Base-by-base conservation (phyloP, 169 alveolate genomes). In the Cryptosporidium ubiquitum region DNA sequence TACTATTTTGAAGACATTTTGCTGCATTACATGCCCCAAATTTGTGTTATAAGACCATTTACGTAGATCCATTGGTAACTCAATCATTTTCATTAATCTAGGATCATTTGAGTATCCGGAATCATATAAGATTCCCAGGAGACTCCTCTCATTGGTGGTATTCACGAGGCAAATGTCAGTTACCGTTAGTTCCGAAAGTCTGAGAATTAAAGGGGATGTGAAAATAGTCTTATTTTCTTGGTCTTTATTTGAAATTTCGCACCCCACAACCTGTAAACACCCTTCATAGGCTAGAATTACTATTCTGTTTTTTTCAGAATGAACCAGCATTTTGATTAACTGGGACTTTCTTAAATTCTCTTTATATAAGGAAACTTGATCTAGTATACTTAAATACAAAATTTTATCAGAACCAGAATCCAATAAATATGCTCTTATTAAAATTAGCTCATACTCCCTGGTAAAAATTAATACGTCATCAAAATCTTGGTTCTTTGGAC, bases 71-170 rank as follows among this genome's bases (percentile, higher is more conserved):
- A 44, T 16, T 26, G 89, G 89, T 29, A 79, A 52, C 9, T 79
- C 89, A 20, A 66, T 61, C 16, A 79, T 23, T 42, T 58, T 79
- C 68, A 79, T 58, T n/a, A 79, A 20, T 23, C 89, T 79, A 20
- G 89, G 89, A 26, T 79, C 89, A 1, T 61, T 33, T 9, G 79
- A 33, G 23, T 79, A 60, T 14, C 89, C 89, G 10, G 89, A 79
- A 18, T 79, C 89, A 29, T 79, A 79, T 29, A 79, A 31, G 23
- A 79, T 66, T 0, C 70, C 75, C 61, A 79, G 33, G 14, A 79
- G 55, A 7, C 68, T 61, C 20, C 75, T 58, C 23, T 79, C 75
- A 26, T 58, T 61, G 3, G 79, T 60, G 0, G 89, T 61, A 18
- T 26, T 37, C 18, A 64, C 75, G 26, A 79, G 16, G 14, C 89